Conservation (phyloP, 2,329 filamentous ascomycete species). For the Fusarium coffeatum region DNA sequence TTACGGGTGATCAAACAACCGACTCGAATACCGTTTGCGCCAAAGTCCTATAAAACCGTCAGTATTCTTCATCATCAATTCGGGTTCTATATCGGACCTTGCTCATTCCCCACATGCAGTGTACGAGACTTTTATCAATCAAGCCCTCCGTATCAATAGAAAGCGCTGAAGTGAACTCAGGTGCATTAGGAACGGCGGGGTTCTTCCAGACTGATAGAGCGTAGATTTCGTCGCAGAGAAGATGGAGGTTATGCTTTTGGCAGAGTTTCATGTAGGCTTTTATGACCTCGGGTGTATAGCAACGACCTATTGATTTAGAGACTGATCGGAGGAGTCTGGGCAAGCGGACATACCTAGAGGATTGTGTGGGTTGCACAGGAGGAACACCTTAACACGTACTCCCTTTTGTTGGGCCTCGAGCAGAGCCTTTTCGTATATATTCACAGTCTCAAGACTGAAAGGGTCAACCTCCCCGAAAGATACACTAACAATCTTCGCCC, state of each 20-base stretch:
- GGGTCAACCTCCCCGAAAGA: not conserved
- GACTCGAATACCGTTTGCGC: not conserved
- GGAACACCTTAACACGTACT: not conserved
- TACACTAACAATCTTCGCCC: not conserved
- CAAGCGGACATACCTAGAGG: not conserved
- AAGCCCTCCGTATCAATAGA: fast-evolving
- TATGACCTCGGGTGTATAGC: not conserved
- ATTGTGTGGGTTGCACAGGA: not conserved
- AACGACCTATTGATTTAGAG: not conserved
- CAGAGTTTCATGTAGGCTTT: constrained; percentile 1
- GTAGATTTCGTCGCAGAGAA: constrained; percentile 2
- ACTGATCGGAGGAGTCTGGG: fast-evolving
- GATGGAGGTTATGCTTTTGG: not conserved
- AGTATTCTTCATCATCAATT: fast-evolving
- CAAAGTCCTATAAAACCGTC: not conserved
- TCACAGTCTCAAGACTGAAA: not conserved
- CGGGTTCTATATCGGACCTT: not conserved
- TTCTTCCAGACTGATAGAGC: constrained; percentile 8
- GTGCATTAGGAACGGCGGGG: not conserved
- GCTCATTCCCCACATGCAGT: not conserved
- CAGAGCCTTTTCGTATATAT: not conserved
- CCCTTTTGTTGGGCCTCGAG: not conserved
- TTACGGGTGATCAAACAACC: not conserved
- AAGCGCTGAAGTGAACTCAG: not conserved
- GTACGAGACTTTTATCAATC: not conserved